Percentiles rank a stretch among this genome's conserved stretches.
These are phyloP conservation scores for Xerocomus spinulosus DNA, from an alignment of 768 basidiomycete species.

Conservation along the genomic window DNA sequence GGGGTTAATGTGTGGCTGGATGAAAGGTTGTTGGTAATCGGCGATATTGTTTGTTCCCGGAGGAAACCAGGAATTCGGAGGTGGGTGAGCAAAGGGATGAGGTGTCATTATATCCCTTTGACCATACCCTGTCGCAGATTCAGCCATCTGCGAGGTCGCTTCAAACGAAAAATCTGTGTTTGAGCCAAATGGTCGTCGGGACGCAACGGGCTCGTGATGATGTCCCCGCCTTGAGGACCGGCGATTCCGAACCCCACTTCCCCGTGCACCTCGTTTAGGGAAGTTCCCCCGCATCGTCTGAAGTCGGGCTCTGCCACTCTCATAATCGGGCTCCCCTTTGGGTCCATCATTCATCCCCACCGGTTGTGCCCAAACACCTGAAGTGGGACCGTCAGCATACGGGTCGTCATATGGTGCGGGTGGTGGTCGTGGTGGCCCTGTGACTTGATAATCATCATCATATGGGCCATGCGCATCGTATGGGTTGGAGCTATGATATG, in stretches of 20 bases:
- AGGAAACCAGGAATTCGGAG: constrained; percentile 18
- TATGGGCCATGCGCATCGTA: constrained; percentile 67
- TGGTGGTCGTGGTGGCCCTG: constrained; percentile 54
- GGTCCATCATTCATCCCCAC: constrained; percentile 1
- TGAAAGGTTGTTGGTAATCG: constrained; percentile 28
- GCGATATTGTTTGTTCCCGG: constrained; percentile 7
- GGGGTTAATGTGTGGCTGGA: constrained; percentile 86
- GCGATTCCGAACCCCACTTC: constrained; percentile 18
- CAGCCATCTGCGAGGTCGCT: constrained; percentile 45
- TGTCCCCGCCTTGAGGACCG: constrained; percentile 17
- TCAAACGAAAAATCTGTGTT: constrained; percentile 31
- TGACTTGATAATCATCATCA: constrained; percentile 53
- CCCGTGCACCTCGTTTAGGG: constrained; percentile 26
- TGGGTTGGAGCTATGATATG: constrained; percentile 49
- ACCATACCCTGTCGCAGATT: constrained; percentile 40
- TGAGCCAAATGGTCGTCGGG: constrained; percentile 30
- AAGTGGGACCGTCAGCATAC: constrained; percentile 49
- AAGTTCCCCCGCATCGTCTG: constrained; percentile 17
- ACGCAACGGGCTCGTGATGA: constrained; percentile 9
- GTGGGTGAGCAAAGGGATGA: constrained; percentile 9
- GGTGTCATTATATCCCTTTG: constrained; percentile 30
- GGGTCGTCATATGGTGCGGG: constrained; percentile 81
- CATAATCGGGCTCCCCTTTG: constrained; percentile 25
- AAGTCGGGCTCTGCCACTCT: constrained; percentile 6
- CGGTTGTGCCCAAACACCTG: constrained; percentile 10